These are phyloP conservation scores for Hemileia vastatrix DNA, from an alignment of 1,284 basidiomycete species.

Conservation along the genomic window DNA sequence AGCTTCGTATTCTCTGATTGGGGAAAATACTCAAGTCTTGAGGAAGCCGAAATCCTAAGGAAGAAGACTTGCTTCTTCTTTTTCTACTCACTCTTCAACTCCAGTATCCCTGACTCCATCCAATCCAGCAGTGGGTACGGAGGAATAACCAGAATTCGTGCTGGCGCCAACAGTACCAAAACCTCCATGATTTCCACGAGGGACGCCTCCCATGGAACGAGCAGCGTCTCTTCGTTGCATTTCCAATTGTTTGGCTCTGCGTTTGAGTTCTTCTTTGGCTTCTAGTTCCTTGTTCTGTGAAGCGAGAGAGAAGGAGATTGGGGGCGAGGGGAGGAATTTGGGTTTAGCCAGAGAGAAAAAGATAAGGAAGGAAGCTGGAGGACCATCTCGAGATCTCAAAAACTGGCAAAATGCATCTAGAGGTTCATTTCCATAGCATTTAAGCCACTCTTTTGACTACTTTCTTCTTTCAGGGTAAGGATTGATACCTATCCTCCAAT, in stretches of 20 bases:
- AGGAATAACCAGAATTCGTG: conserved; percentile 31
- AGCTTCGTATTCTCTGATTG: conserved; percentile 24
- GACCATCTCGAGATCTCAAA: too few species aligned
- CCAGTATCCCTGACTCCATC: conserved; percentile 53
- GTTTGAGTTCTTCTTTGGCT: conserved; percentile 96
- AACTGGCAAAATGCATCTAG: too few species aligned
- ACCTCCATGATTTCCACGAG: conserved; percentile 41
- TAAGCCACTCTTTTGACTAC: too few species aligned
- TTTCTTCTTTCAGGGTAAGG: too few species aligned
- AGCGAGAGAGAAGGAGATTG: background rate
- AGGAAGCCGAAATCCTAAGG: conserved; percentile 57
- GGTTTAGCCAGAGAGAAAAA: background rate
- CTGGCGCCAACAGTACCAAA: conserved; percentile 20
- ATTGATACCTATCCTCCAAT: too few species aligned
- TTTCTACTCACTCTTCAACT: conserved; percentile 52
- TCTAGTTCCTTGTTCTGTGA: conserved; percentile 92
- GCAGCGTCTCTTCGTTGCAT: conserved; percentile 95
- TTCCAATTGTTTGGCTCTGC: conserved; percentile 92
- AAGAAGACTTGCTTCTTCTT: conserved; percentile 56
- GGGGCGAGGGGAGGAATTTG: background rate
- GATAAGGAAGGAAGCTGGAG: too few species aligned
- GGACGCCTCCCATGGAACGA: background rate
- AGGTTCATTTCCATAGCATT: too few species aligned
- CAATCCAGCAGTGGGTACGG: conserved; percentile 47
- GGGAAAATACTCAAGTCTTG: too few species aligned